Evolutionary conservation across 2,329 filamentous ascomycete genomes (phyloP).

Genomic region (Plenodomus tracheiphilus): DNA sequence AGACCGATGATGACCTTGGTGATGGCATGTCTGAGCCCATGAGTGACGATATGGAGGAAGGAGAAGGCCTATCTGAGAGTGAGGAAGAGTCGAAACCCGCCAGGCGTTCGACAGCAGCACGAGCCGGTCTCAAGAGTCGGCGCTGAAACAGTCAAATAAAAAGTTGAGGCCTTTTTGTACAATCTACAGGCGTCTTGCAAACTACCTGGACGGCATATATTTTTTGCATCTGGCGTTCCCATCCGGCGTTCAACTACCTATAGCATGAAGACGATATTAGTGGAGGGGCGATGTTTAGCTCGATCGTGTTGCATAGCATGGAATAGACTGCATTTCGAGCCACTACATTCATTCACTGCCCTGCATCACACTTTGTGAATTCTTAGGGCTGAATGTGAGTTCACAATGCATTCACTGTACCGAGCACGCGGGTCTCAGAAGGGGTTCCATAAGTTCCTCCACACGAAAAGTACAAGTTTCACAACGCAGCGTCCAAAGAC

Average conservation of each 20-base stretch:
- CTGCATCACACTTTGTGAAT: neutral
- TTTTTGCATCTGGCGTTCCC: neutral
- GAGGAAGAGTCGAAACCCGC: constrained; percentile 46
- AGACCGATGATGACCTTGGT: constrained; percentile 51
- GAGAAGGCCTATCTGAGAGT: constrained; percentile 49
- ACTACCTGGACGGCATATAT: constrained; percentile 3
- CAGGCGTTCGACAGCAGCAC: constrained; percentile 38
- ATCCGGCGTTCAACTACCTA: neutral
- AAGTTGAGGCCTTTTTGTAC: constrained; percentile 7
- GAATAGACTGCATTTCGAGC: constrained; percentile 4
- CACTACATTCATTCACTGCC: neutral
- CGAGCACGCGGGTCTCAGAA: neutral
- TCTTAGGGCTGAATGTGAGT: neutral
- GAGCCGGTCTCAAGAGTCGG: constrained; percentile 35
- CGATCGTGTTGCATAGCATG: constrained; percentile 7
- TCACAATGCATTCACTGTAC: neutral
- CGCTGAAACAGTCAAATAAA: constrained; percentile 16
- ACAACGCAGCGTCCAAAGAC: neutral
- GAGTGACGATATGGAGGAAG: constrained; percentile 51
- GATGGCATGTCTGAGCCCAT: constrained; percentile 54
- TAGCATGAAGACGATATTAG: neutral
- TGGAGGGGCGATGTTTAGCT: constrained; percentile 1
- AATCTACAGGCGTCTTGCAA: constrained; percentile 5
- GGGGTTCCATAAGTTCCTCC: neutral
- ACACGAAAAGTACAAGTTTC: neutral